Evolutionary conservation across 1,139 yeast genomes (phyloP), one percentile per base, ranked within the genome.

Genomic region (Debaryomycetaceae sp.): DNA sequence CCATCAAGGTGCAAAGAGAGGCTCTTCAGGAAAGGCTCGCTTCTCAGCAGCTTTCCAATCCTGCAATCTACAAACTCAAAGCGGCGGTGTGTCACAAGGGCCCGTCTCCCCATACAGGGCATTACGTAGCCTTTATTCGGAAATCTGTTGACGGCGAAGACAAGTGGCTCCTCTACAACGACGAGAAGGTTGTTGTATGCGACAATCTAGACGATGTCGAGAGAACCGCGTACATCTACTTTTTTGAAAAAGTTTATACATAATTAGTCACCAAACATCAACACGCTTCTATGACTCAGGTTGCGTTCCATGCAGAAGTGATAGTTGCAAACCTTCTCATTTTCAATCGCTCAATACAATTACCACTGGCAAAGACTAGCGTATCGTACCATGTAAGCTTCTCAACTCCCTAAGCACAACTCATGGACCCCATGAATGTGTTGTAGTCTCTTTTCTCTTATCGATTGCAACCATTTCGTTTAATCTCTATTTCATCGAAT

Each of bases 71-170:
- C 59, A 56, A 59, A 13, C 66, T 93, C 39, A 76, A 80, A 44
- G 87, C 89, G 0, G 87, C 89, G 7, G 77, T 93, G 22, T 91
- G 98, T 59, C 99, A 93, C 63, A 93, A 93, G 62, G 99, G 99
- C 8, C 76, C 85, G 1, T 88, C 97, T 17, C 88, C 93, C 1
- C 97, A 93, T 50, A 89, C 97, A 0, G 99, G 99, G 0, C 99
- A 93, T 63, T 93, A 93, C 61, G 98, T 95, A 36, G 91, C 86
- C 0, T 93, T 87, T 57, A 73, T 90, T 39, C 79, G 79, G 51
- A 54, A 59, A 31, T 45, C 60, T 0, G 64, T 73, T 1, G 72
- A 72, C 5, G 72, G 68, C 1, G 64, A 65, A 39, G 66, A 57
- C n/a, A 69, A 72, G 46, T 91, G 98, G 97, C 85, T 87, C 0